Base-by-base conservation (phyloP, 139 green algal genomes). In the Volvox africanus region DNA sequence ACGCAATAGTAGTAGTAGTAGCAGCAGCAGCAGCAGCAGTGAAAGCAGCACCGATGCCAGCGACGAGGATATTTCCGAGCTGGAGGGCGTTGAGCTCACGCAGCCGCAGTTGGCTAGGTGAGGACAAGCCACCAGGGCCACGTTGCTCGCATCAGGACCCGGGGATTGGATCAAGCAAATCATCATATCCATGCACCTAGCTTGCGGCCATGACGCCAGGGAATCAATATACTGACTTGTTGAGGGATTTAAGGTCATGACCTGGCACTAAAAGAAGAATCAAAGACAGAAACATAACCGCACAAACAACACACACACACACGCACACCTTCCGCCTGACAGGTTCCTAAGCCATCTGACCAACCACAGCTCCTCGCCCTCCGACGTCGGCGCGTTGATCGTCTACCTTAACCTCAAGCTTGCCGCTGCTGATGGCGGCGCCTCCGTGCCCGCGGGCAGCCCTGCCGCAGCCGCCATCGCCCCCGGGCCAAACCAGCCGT, bases 381-480 rank as follows among this genome's bases (percentile, higher is more conserved):
- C 80, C 1, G 86, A 90, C 86, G 0, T 90, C n/a, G 86, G 86
- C 55, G 86, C 86, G 9, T 18, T 84, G 9, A 18, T 90, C 17
- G 86, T 90, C 44, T 90, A 84, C 55, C 73, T 90, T 14, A 76
- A 67, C 86, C 33, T 37, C 65, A 89, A 89, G 69, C 69, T 89
- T 2, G 69, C 85, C 3, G 69, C 69, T 1, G 85, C 69, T 12
- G 37, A 82, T 55, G 37, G 50, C 37, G 11, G 37, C 9, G 68
- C 11, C 26, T 13, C 26, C 44, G 44, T 55, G 44, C 44, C 68
- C 20, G 36, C 67, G 36, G 79, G 37, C 79, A 14, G 37, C 37
- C 36, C 11, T 19, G 26, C 28, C 35, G 83, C 35, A 22, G 36
- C 35, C 67, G 24, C 35, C 22, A 30, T 30, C 69, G 28, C 69